Base-by-base conservation (phyloP, 495 filamentous ascomycete genomes). In the Neurospora terricola region DNA sequence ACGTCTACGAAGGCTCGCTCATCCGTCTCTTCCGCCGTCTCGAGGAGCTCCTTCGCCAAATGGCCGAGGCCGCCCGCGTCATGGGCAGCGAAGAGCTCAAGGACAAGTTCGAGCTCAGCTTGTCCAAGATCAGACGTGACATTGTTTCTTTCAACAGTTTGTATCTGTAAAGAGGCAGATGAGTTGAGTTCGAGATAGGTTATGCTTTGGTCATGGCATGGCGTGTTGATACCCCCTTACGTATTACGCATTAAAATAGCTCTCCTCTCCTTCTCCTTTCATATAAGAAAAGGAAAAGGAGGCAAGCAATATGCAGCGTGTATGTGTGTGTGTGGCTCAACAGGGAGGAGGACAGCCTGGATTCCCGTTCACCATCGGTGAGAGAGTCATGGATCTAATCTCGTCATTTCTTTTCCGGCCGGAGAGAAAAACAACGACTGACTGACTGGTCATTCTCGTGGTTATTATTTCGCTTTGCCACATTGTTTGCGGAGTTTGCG, bases 61-160 rank as follows among this genome's bases (percentile, higher is more conserved):
- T 98, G 89, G 95, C 92, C n/a, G 92, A 97, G 83, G 96, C 93
- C 48, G 88, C 91, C 75, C 97, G 97, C 83, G 94, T 97, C 71
- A 99, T 99, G 96, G 96, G 96, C 71, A 97, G 90, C 79, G 92
- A 97, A 75, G 96, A 98, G 73, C 86, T 99, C 71, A 90, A 94
- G 81, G 83, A 89, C 77, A 98, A 86, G 93, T 99, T 99, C 76
- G 93, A 97, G 80, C 84, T 88, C 72, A 90, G 92, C 40, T 83
- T 99, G 76, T 84, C 84, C 68, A 96, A 97, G 88, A 90, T 98
- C 23, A 89, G 90, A 82, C 86, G 96, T 77, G 94, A 97, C 79
- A 94, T 98, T 80, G 94, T 98, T 72, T 93, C 94, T 69, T 94
- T 94, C 76, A 94, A 97, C 85, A 93, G 91, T 72, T 82, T 98